A percentile compares a stretch with the other conserved stretches of the same genome.
These are phyloP conservation scores for Spirogloea muscicola DNA, from an alignment of 139 green algal species.

Conservation along the genomic window DNA sequence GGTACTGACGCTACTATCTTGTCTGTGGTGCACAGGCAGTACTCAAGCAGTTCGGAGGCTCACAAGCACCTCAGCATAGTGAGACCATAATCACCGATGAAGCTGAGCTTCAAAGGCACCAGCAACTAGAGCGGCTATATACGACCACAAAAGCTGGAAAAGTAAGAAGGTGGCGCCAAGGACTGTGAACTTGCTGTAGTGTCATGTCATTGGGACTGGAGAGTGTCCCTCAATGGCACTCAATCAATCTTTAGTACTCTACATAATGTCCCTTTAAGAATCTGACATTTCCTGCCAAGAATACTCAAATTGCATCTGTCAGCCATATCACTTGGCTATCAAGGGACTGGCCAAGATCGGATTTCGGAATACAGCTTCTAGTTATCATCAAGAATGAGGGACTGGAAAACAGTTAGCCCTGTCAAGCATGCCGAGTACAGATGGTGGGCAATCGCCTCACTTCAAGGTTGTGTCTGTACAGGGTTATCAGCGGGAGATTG, in stretches of 20 bases:
- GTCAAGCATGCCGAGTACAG: too few species aligned
- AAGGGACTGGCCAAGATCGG: too few species aligned
- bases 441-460: too few species aligned
- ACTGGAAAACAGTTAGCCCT: too few species aligned
- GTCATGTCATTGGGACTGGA: not conserved
- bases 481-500: too few species aligned
- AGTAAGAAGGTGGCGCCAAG: constrained; percentile 5
- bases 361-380: too few species aligned
- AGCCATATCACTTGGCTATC: not conserved
- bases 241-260: not conserved
- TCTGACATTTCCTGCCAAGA: not conserved
- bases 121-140: constrained; percentile 35
- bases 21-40: too few species aligned
- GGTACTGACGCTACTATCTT: too few species aligned
- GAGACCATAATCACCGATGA: constrained; percentile 41
- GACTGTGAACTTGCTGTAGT: not conserved
- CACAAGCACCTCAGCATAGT: not conserved
- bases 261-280: too few species aligned
- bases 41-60: constrained; percentile 10
- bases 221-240: not conserved
- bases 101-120: constrained; percentile 32
- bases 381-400: too few species aligned
- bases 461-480: too few species aligned
- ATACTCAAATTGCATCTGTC: not conserved
- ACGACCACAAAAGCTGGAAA: constrained; percentile 23